Evolutionary conservation across 331 rosid species (phyloP).

Genomic region (Cydonia oblonga): DNA sequence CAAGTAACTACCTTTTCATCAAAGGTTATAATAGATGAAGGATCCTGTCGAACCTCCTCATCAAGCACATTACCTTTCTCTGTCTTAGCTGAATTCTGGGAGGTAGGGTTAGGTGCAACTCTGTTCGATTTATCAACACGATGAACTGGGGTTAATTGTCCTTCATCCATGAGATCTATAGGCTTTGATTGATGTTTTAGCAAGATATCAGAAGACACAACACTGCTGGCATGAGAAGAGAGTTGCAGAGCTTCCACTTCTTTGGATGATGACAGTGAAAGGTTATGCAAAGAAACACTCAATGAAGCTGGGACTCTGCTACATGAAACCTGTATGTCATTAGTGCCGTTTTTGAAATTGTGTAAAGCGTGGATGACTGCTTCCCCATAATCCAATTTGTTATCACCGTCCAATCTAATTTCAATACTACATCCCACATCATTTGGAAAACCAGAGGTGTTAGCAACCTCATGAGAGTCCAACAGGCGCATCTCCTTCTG

Average conservation of each 20-base stretch:
- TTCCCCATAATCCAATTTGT: not conserved
- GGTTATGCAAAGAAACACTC: constrained; percentile 4
- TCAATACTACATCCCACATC: not conserved
- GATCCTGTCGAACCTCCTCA: not conserved
- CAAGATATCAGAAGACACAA: not conserved
- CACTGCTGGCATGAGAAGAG: constrained; percentile 3
- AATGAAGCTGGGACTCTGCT: constrained; percentile 6
- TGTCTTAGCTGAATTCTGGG: not conserved
- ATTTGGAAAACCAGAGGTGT: not conserved
- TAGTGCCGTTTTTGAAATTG: not conserved
- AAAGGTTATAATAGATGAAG: constrained; percentile 3
- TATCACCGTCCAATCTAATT: not conserved
- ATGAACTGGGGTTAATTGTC: not conserved
- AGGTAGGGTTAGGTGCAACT: not conserved
- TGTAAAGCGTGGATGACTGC: not conserved
- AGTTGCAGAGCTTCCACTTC: constrained; percentile 4
- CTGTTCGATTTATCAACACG: not conserved
- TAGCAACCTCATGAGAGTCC: not conserved
- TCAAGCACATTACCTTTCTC: not conserved
- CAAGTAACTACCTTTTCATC: constrained; percentile 4
- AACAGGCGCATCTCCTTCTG: not conserved
- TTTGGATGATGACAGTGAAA: constrained; percentile 18
- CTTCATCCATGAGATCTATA: constrained; percentile 9
- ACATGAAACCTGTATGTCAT: not conserved
- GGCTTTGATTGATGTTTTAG: constrained; percentile 1